Conservation (phyloP, 345 rosid species). For the Populus euphratica region DNA sequence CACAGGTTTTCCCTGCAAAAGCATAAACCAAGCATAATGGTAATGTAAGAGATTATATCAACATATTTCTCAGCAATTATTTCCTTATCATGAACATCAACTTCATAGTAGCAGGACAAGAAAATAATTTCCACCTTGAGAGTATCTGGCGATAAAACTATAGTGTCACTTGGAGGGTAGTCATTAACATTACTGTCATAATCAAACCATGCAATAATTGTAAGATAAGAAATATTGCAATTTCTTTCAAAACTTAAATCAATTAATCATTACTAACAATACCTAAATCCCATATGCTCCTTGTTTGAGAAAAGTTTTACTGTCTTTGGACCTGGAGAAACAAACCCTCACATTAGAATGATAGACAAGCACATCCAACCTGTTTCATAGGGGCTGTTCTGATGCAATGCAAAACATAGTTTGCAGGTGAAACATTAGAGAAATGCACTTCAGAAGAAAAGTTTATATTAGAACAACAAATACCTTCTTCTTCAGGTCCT, state of each 20-base stretch:
- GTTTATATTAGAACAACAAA: background rate
- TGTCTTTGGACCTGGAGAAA: conserved; percentile 78
- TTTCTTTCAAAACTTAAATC: background rate
- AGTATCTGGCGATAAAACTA: conserved; percentile 59
- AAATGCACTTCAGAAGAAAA: background rate
- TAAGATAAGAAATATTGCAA: background rate
- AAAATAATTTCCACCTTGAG: conserved; percentile 52
- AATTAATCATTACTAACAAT: conserved; percentile 11
- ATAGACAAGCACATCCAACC: background rate
- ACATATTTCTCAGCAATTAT: background rate
- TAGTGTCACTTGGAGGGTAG: conserved; percentile 82
- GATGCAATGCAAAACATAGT: background rate
- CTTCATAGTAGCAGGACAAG: background rate
- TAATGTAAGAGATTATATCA: background rate
- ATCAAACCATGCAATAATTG: conserved; percentile 16
- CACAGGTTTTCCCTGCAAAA: conserved; percentile 69
- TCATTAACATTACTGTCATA: conserved; percentile 73
- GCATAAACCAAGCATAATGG: background rate
- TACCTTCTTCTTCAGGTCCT: conserved; percentile 97
- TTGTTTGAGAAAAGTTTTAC: conserved; percentile 85
- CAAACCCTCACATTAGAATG: conserved; percentile 24
- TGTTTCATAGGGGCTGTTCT: background rate
- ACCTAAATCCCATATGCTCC: conserved; percentile 99
- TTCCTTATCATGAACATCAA: background rate
- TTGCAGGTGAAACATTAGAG: background rate